Conservation (phyloP, 495 filamentous ascomycete genomes). For the Penicillium steckii region DNA sequence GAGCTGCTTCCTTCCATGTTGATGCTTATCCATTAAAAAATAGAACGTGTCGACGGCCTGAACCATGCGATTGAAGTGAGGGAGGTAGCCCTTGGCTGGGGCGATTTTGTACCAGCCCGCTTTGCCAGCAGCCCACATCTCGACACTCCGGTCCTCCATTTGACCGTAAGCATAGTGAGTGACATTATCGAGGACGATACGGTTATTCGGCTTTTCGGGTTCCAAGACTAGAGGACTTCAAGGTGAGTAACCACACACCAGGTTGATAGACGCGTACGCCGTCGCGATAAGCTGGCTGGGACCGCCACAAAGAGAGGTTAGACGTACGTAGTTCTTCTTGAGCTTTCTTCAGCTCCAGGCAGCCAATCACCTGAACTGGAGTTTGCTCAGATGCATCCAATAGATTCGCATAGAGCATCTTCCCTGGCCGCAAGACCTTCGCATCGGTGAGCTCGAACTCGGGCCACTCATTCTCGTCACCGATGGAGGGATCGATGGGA, state of each 20-base stretch:
- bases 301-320: not conserved
- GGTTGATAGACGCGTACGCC: slow-evolving; percentile 10
- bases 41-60: slow-evolving; percentile 72
- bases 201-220: slow-evolving; percentile 44
- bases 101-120: slow-evolving; percentile 79
- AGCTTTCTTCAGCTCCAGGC: slow-evolving; percentile 46
- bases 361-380: slow-evolving; percentile 55
- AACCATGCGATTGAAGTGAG: slow-evolving; percentile 62
- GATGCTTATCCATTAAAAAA: slow-evolving; percentile 55
- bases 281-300: slow-evolving; percentile 7
- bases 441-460: slow-evolving; percentile 55
- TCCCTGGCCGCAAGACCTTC: slow-evolving; percentile 48
- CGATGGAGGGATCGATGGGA: slow-evolving; percentile 51
- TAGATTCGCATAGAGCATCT: slow-evolving; percentile 51
- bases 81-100: slow-evolving; percentile 58
- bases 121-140: slow-evolving; percentile 72
- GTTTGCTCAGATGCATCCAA: slow-evolving; percentile 51
- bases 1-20: slow-evolving; percentile 34
- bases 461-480: slow-evolving; percentile 60
- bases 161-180: slow-evolving; percentile 69
- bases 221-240: slow-evolving; percentile 37
- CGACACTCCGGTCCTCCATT: slow-evolving; percentile 55
- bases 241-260: slow-evolving; percentile 27
- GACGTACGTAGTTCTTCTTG: slow-evolving; percentile 42
- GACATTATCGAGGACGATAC: slow-evolving; percentile 64